Percentiles rank a stretch among this genome's conserved stretches.
Conservation (phyloP, 352 stramenopile species). For the Thraustochytrium sp. region DNA sequence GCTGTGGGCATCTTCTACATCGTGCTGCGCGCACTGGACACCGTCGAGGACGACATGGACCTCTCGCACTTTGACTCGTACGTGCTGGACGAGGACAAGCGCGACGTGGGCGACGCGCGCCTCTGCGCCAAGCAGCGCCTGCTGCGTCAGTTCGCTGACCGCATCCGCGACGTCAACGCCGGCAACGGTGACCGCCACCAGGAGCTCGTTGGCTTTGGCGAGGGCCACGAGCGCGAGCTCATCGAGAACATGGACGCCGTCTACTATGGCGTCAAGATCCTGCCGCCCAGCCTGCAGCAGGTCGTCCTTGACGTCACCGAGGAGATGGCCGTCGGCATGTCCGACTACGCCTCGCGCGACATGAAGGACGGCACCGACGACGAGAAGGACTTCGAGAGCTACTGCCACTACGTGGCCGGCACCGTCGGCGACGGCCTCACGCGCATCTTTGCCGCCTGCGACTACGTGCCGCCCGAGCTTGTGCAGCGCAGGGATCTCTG, state of each 20-base stretch:
- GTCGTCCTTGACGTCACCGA: slow-evolving; percentile 79
- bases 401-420: slow-evolving; percentile 84
- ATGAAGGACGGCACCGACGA: slow-evolving; percentile 74
- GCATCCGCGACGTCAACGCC: slow-evolving; percentile 62
- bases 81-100: slow-evolving; percentile 43
- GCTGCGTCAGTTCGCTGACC: slow-evolving; percentile 67
- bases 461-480: background rate
- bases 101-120: slow-evolving; percentile 46
- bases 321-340: slow-evolving; percentile 80
- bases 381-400: slow-evolving; percentile 74
- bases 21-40: slow-evolving; percentile 77
- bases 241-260: slow-evolving; percentile 65
- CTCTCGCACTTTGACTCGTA: slow-evolving; percentile 55
- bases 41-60: slow-evolving; percentile 83
- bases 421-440: slow-evolving; percentile 80
- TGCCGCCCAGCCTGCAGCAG: slow-evolving; percentile 51
- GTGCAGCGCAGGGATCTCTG: slow-evolving; percentile 55
- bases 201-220: slow-evolving; percentile 27
- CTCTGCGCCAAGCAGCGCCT: slow-evolving; percentile 61
- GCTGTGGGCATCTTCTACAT: slow-evolving; percentile 85
- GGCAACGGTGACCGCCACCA: slow-evolving; percentile 57
- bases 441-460: slow-evolving; percentile 64
- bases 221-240: slow-evolving; percentile 67
- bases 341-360: slow-evolving; percentile 78
- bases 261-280: slow-evolving; percentile 48